Evolutionary conservation across 352 stramenopile genomes (phyloP), one percentile per base, ranked within the genome.

Genomic region (Pythium chondricola): DNA sequence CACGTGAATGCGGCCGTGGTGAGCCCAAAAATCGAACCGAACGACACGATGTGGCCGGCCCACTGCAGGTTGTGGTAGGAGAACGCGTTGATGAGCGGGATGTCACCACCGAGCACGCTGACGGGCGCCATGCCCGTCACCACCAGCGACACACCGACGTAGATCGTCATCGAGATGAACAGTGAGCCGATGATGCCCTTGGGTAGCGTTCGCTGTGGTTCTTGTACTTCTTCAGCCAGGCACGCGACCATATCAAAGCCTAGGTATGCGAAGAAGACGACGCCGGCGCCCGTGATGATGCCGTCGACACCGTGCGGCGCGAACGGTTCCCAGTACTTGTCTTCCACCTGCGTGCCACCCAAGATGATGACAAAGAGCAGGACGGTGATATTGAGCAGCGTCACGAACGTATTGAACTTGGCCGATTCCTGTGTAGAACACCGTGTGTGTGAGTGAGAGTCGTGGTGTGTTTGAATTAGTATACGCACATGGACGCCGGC

Each of bases 221-320:
- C 71, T 18, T 93, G 68, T 2, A 96, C 88, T 61, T 97, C 91
- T 56, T 97, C 89, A 0, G 85, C 86, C 21, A 97, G 69, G 61
- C 85, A 96, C 6, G 86, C 82, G 21, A 97, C 88, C 85, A 96
- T 96, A 52, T 97, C 91, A 63, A 97, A 97, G 26, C 88, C 88
- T 30, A 97, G 62, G 53, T 95, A 97, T 17, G 85, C 74, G 40
- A 97, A 96, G 61, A 96, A 97, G 18, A 96, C 87, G 35, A 97
- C 85, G 2, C 83, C 82, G 20, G 85, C 82, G 27, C 79, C 83
- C 13, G 78, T 86, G 63, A 97, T 87, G 25, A 97, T 77, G 10
- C 88, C 74, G n/a, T 88, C 74, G 27, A 91, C 67, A 3, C 90
- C 90, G n/a, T 75, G 39, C 10, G 86, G 85, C 40, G 88, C 78